Base-by-base conservation (phyloP, 139 green algal genomes). In the Volvox africanus region DNA sequence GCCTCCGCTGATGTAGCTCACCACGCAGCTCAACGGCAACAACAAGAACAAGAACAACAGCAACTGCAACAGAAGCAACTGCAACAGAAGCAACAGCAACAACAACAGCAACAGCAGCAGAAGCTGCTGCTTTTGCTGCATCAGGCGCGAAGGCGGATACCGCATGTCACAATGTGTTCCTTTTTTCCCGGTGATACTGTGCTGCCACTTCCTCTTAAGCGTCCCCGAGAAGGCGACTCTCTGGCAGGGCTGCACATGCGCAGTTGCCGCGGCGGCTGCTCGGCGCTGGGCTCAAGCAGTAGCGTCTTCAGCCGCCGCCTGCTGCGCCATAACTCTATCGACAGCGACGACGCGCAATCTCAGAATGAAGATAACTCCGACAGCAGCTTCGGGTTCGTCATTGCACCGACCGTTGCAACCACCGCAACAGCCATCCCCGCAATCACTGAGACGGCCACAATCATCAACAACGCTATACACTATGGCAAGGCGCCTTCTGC, bases 61-160 rank as follows among this genome's bases (percentile, higher is more conserved):
- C 78, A 67, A 65, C 18, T 19, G 36, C 78, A 22, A 33, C 76
- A 61, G 30, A 30, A 82, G 76, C 76, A 82, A 11, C 78, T 19
- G 36, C 36, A 33, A 13, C 36, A 32, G 9, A 26, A 32, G 78
- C 78, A 84, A 19, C 33, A 82, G 14, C 76, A 82, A 33, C 76
- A 61, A 61, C 76, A 82, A 61, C 76, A 82, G 55, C 76, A n/a
- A 26, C 30, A 82, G 22, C 76, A 82, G 61, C 76, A 82, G 26
- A 18, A 81, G 50, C 75, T 61, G 76, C 76, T 61, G 32, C 76
- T 61, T 19, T 36, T 35, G 71, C 14, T 18, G 71, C 71, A 28
- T 6, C 65, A 73, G 21, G 6, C 12, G 12, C 5, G 11, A 9
- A 55, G 44, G 44, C 44, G 9, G 44, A 55, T 55, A 55, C 44